These are phyloP conservation scores for Cladosporium austrohemisphaericum DNA, from an alignment of 2,329 filamentous ascomycete genomes.

Conservation along the genomic window DNA sequence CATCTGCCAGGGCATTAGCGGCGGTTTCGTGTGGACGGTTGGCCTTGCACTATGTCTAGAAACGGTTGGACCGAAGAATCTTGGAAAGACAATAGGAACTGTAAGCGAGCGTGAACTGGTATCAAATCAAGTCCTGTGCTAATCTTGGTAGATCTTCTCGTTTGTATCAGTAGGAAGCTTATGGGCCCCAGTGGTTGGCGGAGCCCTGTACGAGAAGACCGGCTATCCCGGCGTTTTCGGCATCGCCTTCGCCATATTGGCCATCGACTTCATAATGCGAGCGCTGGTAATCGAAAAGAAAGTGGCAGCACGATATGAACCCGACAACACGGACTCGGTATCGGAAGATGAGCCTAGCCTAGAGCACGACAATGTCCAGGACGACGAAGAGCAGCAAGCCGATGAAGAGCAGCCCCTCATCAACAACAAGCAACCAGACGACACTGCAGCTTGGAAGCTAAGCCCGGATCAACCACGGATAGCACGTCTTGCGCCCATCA, in stretches of 20 bases:
- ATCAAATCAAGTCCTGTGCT: neutral
- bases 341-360: no score
- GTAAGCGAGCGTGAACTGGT: no score
- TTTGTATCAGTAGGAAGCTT: constrained; percentile 57
- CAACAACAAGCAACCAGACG: constrained; percentile 29
- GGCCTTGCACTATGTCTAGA: constrained; percentile 58
- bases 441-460: constrained; percentile 41
- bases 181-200: constrained; percentile 56
- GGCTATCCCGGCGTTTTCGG: constrained; percentile 59
- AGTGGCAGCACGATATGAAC: constrained; percentile 46
- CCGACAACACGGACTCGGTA: constrained; percentile 16
- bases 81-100: constrained; percentile 60
- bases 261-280: constrained; percentile 58
- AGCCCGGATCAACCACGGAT: constrained; percentile 38
- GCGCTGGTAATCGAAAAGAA: constrained; percentile 62
- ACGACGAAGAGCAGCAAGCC: constrained; percentile 1
- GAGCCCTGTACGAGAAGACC: constrained; percentile 56
- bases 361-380: neutral
- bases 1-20: constrained; percentile 55
- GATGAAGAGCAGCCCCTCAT: constrained; percentile 41
- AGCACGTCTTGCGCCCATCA: constrained; percentile 44
- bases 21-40: constrained; percentile 58
- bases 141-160: constrained; percentile 47
- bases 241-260: constrained; percentile 52
- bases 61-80: constrained; percentile 53